Percentiles rank a stretch among this genome's conserved stretches.
Evolutionary conservation across 768 basidiomycete genomes (phyloP).

Genomic region (Tricholoma saponaceum): DNA sequence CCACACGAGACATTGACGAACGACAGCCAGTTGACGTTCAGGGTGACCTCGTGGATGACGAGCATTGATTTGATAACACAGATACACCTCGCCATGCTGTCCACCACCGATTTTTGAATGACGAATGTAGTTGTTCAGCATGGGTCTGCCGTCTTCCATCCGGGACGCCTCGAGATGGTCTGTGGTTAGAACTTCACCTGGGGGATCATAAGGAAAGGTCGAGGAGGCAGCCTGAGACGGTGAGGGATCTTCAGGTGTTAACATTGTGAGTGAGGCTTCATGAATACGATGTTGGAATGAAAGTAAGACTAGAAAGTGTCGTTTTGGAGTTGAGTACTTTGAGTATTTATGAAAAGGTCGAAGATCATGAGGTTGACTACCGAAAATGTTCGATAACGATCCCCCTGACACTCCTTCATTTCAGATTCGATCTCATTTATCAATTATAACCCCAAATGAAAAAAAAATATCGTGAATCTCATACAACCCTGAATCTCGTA

Average conservation of each 20-base stretch:
- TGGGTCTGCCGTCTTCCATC: constrained; percentile 36
- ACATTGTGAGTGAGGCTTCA: constrained; percentile 22
- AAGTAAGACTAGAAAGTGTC: constrained; percentile 12
- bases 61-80: constrained; percentile 46
- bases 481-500: constrained; percentile 11
- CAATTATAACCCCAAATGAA: too few species aligned
- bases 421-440: constrained; percentile 9
- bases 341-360: too few species aligned
- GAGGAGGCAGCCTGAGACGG: constrained; percentile 15
- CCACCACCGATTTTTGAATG: constrained; percentile 77
- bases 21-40: constrained; percentile 40
- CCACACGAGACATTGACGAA: constrained; percentile 20
- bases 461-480: too few species aligned
- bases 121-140: constrained; percentile 86
- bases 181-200: constrained; percentile 47
- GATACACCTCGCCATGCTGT: constrained; percentile 86
- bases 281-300: constrained; percentile 18
- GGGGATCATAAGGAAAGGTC: constrained; percentile 31
- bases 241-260: constrained; percentile 17
- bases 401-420: constrained; percentile 24
- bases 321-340: too few species aligned
- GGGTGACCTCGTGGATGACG: constrained; percentile 39
- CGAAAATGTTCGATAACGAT: constrained; percentile 16
- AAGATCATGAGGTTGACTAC: constrained; percentile 30
- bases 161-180: constrained; percentile 33